These are phyloP conservation scores for Didymella lethalis DNA, from an alignment of 2,329 filamentous ascomycete genomes.

Conservation along the genomic window DNA sequence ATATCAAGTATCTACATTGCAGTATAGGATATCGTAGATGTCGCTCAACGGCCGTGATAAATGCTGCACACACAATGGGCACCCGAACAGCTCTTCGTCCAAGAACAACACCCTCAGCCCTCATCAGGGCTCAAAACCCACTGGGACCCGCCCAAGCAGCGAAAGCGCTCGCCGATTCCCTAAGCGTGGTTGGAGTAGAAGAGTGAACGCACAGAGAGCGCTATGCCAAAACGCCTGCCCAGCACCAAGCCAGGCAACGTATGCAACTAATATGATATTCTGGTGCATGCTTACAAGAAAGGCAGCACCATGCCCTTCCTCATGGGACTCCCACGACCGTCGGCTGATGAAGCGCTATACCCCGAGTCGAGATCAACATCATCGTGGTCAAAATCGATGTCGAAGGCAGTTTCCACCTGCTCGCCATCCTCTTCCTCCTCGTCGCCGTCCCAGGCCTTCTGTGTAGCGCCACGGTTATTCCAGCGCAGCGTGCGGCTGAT, in stretches of 20 bases:
- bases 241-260: background rate
- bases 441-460: constrained; percentile 77
- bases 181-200: constrained; percentile 20
- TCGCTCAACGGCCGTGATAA: constrained; percentile 8
- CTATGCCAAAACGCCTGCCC: constrained; percentile 10
- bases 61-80: background rate
- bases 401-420: constrained; percentile 72
- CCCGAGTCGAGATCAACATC: constrained; percentile 55
- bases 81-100: constrained; percentile 1
- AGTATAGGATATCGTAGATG: constrained; percentile 20
- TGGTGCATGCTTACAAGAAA: constrained; percentile 34
- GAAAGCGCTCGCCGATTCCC: constrained; percentile 27
- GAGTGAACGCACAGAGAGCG: constrained; percentile 5
- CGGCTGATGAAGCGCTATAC: constrained; percentile 48
- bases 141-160: constrained; percentile 44
- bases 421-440: constrained; percentile 58
- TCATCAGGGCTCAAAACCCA: constrained; percentile 25
- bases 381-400: constrained; percentile 84
- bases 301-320: constrained; percentile 47
- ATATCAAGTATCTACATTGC: constrained; percentile 14
- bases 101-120: constrained; percentile 8
- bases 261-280: background rate
- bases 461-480: constrained; percentile 91
- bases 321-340: constrained; percentile 45
- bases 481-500: constrained; percentile 90